phyloP scores from a whole-genome alignment of 2,329 filamentous ascomycete species.

The Teratosphaeria destructans region DNA sequence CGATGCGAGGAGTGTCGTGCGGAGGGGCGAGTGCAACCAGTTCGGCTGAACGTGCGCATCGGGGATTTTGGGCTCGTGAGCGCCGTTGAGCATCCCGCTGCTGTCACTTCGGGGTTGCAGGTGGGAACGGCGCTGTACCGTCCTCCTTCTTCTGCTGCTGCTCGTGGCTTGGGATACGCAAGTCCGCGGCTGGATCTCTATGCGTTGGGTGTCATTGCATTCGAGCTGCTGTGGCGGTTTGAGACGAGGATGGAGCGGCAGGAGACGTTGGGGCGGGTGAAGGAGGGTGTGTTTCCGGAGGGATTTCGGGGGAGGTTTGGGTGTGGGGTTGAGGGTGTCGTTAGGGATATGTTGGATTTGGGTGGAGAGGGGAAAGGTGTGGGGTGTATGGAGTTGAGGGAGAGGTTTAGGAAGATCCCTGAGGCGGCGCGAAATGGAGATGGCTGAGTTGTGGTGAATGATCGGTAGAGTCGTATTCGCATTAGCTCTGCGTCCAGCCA shows the following conservation, averaged over 20 bases:
- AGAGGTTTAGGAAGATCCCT: background rate
- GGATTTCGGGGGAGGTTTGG: background rate
- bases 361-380: background rate
- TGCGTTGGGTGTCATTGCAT: conserved; percentile 50
- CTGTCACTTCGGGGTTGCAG: conserved; percentile 13
- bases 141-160: conserved; percentile 26
- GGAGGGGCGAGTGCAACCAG: conserved; percentile 8
- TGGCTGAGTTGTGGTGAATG: background rate
- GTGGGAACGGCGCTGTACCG: conserved; percentile 55
- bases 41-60: conserved; percentile 41
- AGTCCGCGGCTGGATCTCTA: conserved; percentile 49
- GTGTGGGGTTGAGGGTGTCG: background rate
- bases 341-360: conserved; percentile 1
- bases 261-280: conserved; percentile 25
- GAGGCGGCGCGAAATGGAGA: background rate
- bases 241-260: conserved; percentile 31
- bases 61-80: conserved; percentile 59
- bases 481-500: too few species aligned
- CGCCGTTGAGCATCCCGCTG: conserved; percentile 34
- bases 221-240: conserved; percentile 51
- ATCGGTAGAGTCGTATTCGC: too few species aligned
- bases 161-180: conserved; percentile 26
- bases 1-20: conserved; percentile 36
- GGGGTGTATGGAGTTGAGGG: background rate
- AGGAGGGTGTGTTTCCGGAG: conserved; percentile 6